Conservation (phyloP, 192 early-diverging fungal genomes). For the Spinellus fusiger region DNA sequence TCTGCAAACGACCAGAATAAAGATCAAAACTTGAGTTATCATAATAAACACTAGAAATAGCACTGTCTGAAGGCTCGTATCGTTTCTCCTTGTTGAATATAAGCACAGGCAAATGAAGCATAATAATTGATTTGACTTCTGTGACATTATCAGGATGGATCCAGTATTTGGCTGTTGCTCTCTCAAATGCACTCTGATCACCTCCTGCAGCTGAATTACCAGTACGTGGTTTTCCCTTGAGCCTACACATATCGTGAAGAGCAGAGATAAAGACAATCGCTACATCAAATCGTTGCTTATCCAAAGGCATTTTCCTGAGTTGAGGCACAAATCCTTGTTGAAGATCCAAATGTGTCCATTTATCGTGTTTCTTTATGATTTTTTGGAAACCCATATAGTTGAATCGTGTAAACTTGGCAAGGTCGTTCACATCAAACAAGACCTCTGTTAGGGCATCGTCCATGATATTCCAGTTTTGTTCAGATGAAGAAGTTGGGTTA, state of each 20-base stretch:
- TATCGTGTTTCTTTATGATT: conserved; percentile 99
- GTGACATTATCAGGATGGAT: conserved; percentile 35
- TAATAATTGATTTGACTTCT: conserved; percentile 33
- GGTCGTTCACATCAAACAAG: conserved; percentile 70
- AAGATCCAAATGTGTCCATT: conserved; percentile 72
- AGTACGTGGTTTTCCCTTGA: conserved; percentile 30
- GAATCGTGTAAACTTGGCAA: conserved; percentile 74
- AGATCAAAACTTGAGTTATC: conserved; percentile 25
- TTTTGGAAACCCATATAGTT: conserved; percentile 86
- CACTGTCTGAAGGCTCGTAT: conserved; percentile 39
- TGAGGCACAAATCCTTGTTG: conserved; percentile 70
- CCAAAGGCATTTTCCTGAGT: conserved; percentile 74
- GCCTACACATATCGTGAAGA: conserved; percentile 64
- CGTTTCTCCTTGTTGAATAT: conserved; percentile 38
- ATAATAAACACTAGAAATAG: conserved; percentile 30
- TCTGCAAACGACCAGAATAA: conserved; percentile 27
- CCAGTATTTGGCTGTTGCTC: conserved; percentile 60
- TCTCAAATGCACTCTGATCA: conserved; percentile 54
- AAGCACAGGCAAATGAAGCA: conserved; percentile 31
- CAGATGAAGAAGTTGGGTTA: conserved; percentile 47
- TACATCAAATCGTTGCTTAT: conserved; percentile 83
- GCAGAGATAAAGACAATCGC: conserved; percentile 82
- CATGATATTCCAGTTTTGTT: conserved; percentile 41
- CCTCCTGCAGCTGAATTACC: conserved; percentile 23
- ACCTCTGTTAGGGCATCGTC: conserved; percentile 62